These are phyloP conservation scores for Chaetoscypha palmicola DNA, from an alignment of 2,329 filamentous ascomycete genomes.

Conservation along the genomic window DNA sequence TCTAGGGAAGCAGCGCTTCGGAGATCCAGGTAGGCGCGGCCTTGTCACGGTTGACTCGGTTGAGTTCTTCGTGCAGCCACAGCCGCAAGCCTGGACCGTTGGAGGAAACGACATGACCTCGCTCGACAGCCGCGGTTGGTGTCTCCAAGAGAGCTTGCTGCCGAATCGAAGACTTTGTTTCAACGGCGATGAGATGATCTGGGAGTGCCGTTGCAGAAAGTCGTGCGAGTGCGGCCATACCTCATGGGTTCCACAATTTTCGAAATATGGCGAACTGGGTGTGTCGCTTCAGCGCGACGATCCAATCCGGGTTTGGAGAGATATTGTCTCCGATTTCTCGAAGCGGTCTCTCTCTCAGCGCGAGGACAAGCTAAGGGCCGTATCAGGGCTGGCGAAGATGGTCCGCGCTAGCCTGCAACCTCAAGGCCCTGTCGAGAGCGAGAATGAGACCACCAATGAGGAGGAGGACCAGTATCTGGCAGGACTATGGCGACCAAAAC, in stretches of 20 bases:
- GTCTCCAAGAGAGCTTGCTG: slow-evolving; percentile 3
- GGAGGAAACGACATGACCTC: too few relatives aligned
- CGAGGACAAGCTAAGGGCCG: slow-evolving; percentile 1
- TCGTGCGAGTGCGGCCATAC: slow-evolving; percentile 7
- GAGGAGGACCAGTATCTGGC: too few relatives aligned
- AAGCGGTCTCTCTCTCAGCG: slow-evolving; percentile 1
- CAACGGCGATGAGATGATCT: slow-evolving; percentile 7
- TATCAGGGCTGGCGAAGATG: slow-evolving; percentile 4
- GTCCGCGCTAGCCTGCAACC: not conserved
- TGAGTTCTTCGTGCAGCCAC: too few relatives aligned
- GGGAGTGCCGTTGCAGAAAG: slow-evolving; percentile 1
- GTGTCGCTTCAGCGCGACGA: not conserved
- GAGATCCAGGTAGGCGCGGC: too few relatives aligned
- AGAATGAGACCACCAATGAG: too few relatives aligned
- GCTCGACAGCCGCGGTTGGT: slow-evolving; percentile 1
- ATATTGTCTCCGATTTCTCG: slow-evolving; percentile 7
- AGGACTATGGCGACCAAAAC: slow-evolving; percentile 1
- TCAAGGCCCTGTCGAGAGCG: not conserved
- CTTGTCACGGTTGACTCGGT: too few relatives aligned
- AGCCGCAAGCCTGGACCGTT: too few relatives aligned
- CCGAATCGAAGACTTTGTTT: slow-evolving; percentile 2
- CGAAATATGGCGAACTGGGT: not conserved
- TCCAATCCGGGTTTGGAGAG: not conserved
- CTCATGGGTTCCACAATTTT: not conserved
- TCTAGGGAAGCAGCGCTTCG: slow-evolving; percentile 2